Evolutionary conservation across 164 flowering plant species (phyloP).

Genomic region (Umbilicus rupestris): DNA sequence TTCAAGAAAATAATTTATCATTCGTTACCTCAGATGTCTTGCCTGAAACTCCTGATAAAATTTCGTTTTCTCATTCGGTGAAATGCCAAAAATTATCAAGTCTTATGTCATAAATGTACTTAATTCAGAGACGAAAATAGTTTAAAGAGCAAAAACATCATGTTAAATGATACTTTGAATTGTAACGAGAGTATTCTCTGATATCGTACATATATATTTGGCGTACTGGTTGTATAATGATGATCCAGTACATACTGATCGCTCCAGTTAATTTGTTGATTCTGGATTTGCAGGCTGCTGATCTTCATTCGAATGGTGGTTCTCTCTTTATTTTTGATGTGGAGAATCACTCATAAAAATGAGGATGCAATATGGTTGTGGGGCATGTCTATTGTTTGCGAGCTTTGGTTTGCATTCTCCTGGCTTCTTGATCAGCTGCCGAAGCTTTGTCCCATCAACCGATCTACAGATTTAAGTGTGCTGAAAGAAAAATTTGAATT

Average conservation of each 20-base stretch:
- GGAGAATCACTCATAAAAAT: slow-evolving; percentile 65
- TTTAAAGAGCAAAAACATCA: too few species aligned
- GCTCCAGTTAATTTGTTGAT: background rate
- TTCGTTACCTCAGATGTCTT: background rate
- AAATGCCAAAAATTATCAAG: too few species aligned
- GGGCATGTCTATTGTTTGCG: slow-evolving; percentile 81
- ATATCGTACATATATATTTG: too few species aligned
- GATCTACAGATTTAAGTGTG: slow-evolving; percentile 68
- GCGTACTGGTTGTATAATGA: background rate
- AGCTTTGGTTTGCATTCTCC: slow-evolving; percentile 81
- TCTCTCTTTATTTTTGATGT: slow-evolving; percentile 49
- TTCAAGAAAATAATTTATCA: background rate
- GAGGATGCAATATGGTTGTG: slow-evolving; percentile 78
- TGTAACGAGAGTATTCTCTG: too few species aligned
- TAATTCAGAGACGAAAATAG: too few species aligned
- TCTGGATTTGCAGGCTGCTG: slow-evolving; percentile 34
- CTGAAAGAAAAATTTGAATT: slow-evolving; percentile 70
- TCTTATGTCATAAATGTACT: too few species aligned
- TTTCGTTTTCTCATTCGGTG: background rate
- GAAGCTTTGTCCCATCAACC: slow-evolving; percentile 71
- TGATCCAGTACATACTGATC: background rate
- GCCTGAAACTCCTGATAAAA: background rate
- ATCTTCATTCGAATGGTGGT: slow-evolving; percentile 45
- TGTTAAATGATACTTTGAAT: too few species aligned
- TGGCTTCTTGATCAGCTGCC: slow-evolving; percentile 87